Evolutionary conservation across 768 basidiomycete genomes (phyloP).

Genomic region (Suillus weaverae): DNA sequence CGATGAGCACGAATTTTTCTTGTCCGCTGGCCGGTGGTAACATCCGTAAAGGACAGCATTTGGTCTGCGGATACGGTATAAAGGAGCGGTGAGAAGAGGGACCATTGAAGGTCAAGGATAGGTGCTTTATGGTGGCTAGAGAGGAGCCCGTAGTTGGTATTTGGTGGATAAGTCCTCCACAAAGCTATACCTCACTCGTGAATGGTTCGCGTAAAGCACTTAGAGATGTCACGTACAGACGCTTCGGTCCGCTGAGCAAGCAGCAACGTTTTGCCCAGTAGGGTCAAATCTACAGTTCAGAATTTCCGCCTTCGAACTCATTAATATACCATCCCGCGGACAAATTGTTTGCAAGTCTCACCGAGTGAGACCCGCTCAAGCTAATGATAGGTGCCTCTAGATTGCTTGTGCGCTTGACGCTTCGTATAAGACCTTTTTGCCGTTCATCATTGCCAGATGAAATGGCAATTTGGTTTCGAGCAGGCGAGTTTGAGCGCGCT

Average conservation of each 20-base stretch:
- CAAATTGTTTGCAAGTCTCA: conserved; percentile 39
- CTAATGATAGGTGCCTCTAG: conserved; percentile 94
- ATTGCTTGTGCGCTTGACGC: conserved; percentile 88
- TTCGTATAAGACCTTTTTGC: conserved; percentile 78
- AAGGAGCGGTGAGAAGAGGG: conserved; percentile 65
- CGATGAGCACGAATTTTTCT: conserved; percentile 85
- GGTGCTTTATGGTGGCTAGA: conserved; percentile 85
- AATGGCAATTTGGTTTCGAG: conserved; percentile 71
- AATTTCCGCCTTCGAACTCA: conserved; percentile 67
- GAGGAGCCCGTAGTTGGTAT: conserved; percentile 89
- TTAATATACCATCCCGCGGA: not conserved
- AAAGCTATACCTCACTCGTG: conserved; percentile 49
- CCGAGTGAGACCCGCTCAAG: conserved; percentile 82
- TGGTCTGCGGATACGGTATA: conserved; percentile 93
- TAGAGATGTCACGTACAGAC: conserved; percentile 64
- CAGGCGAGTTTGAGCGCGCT: conserved; percentile 47
- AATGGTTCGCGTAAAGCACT: conserved; percentile 8
- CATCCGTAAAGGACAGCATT: conserved; percentile 70
- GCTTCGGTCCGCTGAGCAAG: conserved; percentile 85
- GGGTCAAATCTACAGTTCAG: conserved; percentile 92
- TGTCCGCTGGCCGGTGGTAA: conserved; percentile 80
- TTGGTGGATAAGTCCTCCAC: conserved; percentile 91
- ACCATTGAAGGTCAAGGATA: conserved; percentile 92
- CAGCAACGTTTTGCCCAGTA: conserved; percentile 90
- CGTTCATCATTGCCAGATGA: conserved; percentile 73